Evolutionary conservation across 2,329 filamentous ascomycete species (phyloP).

Genomic region (Pezicula neosporulosa): DNA sequence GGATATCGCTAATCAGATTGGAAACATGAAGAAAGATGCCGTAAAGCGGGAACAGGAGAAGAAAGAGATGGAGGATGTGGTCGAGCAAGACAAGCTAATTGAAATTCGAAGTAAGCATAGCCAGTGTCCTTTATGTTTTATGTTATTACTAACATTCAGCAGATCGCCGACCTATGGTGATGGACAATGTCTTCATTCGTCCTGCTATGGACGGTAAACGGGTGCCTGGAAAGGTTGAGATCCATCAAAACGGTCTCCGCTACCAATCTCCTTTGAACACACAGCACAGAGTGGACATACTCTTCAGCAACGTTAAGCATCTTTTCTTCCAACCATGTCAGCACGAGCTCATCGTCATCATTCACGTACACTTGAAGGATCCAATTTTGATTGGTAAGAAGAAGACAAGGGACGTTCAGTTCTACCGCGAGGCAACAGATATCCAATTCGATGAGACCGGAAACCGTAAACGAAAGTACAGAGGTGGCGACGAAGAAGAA

Average conservation of each 20-base stretch:
- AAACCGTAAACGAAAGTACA: conserved; percentile 95
- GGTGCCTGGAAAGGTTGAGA: conserved; percentile 92
- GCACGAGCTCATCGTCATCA: conserved; percentile 95
- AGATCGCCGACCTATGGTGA: conserved; percentile 84
- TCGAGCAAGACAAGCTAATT: conserved; percentile 95
- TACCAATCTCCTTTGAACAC: conserved; percentile 81
- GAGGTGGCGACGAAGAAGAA: conserved; percentile 96
- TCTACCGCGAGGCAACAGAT: conserved; percentile 95
- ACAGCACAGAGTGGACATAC: conserved; percentile 82
- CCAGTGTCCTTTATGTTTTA: neutral
- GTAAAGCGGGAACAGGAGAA: conserved; percentile 95
- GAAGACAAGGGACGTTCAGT: conserved; percentile 98
- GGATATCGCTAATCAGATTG: conserved; percentile 89
- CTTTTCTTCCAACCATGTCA: conserved; percentile 98
- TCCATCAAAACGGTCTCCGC: conserved; percentile 97
- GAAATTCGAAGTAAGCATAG: conserved; percentile 78
- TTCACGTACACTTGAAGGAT: conserved; percentile 96
- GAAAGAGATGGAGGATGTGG: conserved; percentile 99
- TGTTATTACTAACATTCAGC: conserved; percentile 35
- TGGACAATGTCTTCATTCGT: conserved; percentile 94
- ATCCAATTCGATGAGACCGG: conserved; percentile 99
- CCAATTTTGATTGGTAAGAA: conserved; percentile 97
- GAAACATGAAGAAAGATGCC: conserved; percentile 90
- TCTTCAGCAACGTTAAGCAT: conserved; percentile 98
- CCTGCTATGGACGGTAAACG: conserved; percentile 96